Percentiles rank a stretch among this genome's conserved stretches.
Evolutionary conservation across 176 grass and related monocot species (phyloP).

Genomic region (Themeda triandra): DNA sequence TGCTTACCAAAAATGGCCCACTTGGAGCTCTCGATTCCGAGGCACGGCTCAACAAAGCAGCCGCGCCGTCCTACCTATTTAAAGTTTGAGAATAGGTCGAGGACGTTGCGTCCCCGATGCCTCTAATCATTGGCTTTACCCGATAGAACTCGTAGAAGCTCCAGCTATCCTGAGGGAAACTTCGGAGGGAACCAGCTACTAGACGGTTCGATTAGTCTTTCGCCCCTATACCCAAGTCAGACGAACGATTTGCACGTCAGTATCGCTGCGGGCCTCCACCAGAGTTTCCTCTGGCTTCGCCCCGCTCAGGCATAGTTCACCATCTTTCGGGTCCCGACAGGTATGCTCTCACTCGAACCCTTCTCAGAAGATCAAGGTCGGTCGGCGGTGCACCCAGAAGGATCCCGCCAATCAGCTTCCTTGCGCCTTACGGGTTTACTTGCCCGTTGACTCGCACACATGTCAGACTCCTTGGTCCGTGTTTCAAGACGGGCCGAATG

Average conservation of each 20-base stretch:
- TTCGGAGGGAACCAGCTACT: constrained; percentile 47
- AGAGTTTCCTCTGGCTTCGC: constrained; percentile 70
- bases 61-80: constrained; percentile 40
- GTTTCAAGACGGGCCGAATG: constrained; percentile 79
- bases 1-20: constrained; percentile 77
- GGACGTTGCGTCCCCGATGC: constrained; percentile 65
- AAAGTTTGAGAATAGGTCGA: constrained; percentile 57
- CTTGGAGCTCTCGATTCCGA: constrained; percentile 56
- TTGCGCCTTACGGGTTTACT: neutral
- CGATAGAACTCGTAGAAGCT: constrained; percentile 55
- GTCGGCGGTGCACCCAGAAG: constrained; percentile 26
- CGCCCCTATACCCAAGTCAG: constrained; percentile 34
- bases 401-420: neutral
- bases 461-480: constrained; percentile 86
- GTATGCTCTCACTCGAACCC: constrained; percentile 76
- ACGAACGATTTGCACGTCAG: constrained; percentile 35
- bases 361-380: constrained; percentile 61
- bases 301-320: constrained; percentile 61
- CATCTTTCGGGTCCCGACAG: constrained; percentile 56
- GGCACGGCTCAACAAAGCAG: constrained; percentile 23
- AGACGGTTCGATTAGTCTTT: constrained; percentile 56
- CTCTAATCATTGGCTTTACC: constrained; percentile 57
- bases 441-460: constrained; percentile 5
- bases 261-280: constrained; percentile 63
- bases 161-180: constrained; percentile 60